Base-by-base conservation (phyloP, 164 flowering plant species). In the Vitis amurensis region DNA sequence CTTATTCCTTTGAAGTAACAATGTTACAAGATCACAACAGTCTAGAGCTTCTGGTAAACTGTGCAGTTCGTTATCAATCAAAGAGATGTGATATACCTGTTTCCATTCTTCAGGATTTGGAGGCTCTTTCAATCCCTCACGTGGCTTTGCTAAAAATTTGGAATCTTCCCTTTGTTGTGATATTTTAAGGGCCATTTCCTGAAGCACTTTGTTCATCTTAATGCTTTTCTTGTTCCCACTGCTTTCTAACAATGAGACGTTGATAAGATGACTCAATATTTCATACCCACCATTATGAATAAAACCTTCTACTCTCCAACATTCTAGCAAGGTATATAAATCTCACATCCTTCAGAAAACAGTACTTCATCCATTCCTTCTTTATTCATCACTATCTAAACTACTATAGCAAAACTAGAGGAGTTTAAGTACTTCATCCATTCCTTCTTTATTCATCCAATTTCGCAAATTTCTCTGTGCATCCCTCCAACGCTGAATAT, bases 291-390 rank as follows among this genome's bases (percentile, higher is more conserved):
- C 27, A 29, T 71, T 59, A 10, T 58, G 58, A 50, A 74, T 59
- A 16, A 73, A 30, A 7, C 66, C 64, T 23, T 80, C 83, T 3
- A 67, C 71, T 17, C 14, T 66, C 78, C 83, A 75, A 31, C 71
- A 76, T 48, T 63, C 74, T n/a, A 79, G 11, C 66, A 76, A 19
- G 37, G 66, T 11, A 4, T 47, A 2, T 56, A n/a, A 4, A 76
- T 60, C 2, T 70, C 63, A 49, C 51, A 3, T 15, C 67, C 82
- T 53, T 73, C 44, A 31, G 44, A 31, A 31, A 31, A 31, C 44
- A 31, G 6, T 31, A 0, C 44, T 31, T 31, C 44, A 0, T 31
- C 19, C 19, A 19, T 19, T 19, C 19, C 19, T 19, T 19, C 19
- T 19, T 19, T 19, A 19, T 31, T 0, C 44, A 31, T 31, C 44